These are phyloP conservation scores for Papiliotrema terrestris DNA, from an alignment of 1,284 basidiomycete species.

Conservation along the genomic window DNA sequence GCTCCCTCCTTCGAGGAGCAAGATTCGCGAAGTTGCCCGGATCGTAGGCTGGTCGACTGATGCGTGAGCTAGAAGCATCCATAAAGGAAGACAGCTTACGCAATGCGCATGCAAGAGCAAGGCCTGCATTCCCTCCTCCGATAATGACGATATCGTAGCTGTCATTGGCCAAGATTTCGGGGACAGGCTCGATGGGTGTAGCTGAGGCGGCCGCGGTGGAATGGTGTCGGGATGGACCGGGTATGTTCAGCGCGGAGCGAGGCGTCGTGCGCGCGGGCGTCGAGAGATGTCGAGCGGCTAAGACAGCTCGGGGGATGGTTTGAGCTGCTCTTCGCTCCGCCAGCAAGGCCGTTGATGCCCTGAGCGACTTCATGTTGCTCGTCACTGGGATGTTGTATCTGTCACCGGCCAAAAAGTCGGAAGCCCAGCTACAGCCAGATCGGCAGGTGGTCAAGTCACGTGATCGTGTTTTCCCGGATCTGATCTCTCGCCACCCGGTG, in stretches of 20 bases:
- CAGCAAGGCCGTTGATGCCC: no score
- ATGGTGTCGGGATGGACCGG: neutral
- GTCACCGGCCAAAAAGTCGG: no score
- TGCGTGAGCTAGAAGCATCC: neutral
- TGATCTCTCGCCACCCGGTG: no score
- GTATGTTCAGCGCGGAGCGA: neutral
- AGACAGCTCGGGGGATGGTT: no score
- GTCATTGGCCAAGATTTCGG: conserved; percentile 25
- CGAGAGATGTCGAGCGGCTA: no score
- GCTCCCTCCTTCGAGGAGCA: conserved; percentile 76
- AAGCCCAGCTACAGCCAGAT: no score
- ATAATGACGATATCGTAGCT: conserved; percentile 83
- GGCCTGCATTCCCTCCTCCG: conserved; percentile 87
- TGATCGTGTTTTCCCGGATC: no score
- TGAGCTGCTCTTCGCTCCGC: no score
- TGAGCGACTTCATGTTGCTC: no score
- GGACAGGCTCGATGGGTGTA: conserved; percentile 2
- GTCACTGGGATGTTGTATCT: no score
- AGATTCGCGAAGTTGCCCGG: conserved; percentile 57
- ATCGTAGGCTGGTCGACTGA: conserved; percentile 58
- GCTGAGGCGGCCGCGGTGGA: neutral
- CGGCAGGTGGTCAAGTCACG: no score
- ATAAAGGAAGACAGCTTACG: conserved; percentile 51
- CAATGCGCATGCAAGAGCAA: conserved; percentile 83
- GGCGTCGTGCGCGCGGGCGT: no score